Conservation (phyloP, 75 land plant genomes). For the Pinus albicaulis region DNA sequence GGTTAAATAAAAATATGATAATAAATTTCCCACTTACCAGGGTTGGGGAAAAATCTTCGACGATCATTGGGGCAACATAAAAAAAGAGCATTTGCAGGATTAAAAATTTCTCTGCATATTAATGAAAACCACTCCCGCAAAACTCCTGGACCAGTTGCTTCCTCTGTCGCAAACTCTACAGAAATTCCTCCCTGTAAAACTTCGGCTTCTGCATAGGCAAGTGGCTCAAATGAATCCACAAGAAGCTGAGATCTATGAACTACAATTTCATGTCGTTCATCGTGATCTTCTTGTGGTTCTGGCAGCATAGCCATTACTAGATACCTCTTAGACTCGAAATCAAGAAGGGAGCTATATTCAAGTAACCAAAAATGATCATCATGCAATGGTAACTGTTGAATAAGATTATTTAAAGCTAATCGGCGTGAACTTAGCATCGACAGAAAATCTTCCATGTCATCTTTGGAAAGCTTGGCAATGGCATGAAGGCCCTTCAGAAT, state of each 20-base stretch:
- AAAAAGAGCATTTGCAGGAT: conserved; percentile 80
- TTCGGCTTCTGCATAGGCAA: conserved; percentile 51
- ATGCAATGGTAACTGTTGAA: conserved; percentile 44
- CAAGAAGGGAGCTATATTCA: conserved; percentile 39
- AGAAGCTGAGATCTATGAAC: conserved; percentile 65
- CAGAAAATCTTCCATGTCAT: conserved; percentile 41
- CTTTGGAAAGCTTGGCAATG: conserved; percentile 54
- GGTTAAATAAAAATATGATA: no score
- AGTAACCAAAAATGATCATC: conserved; percentile 65
- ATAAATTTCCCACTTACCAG: conserved; percentile 46
- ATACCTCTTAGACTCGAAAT: conserved; percentile 58
- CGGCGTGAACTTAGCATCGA: conserved; percentile 33
- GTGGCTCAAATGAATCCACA: conserved; percentile 57
- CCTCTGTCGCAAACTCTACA: conserved; percentile 90
- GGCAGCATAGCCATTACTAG: conserved; percentile 61
- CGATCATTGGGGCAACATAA: conserved; percentile 75
- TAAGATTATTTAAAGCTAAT: conserved; percentile 39
- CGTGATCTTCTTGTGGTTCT: conserved; percentile 50
- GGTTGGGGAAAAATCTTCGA: conserved; percentile 80
- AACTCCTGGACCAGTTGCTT: conserved; percentile 97
- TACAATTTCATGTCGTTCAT: conserved; percentile 64
- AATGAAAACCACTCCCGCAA: conserved; percentile 89
- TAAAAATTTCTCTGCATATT: conserved; percentile 82
- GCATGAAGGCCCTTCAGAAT: conserved; percentile 65
- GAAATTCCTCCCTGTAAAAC: conserved; percentile 67